Evolutionary conservation across 768 basidiomycete species (phyloP), one percentile per base, ranked within the genome.

Genomic region (Mycena filopes): DNA sequence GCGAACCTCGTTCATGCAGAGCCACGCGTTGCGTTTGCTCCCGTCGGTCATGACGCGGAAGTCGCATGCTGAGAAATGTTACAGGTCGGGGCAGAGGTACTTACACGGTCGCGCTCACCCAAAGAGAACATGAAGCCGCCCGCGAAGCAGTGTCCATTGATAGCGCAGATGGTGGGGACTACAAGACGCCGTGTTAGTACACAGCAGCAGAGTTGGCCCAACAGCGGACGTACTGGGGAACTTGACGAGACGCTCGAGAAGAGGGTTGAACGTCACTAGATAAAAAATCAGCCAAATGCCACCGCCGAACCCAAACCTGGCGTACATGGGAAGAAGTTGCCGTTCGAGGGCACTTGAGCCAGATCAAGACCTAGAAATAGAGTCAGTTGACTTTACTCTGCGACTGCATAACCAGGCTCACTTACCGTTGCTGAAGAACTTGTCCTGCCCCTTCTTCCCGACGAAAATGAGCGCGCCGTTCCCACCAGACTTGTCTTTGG

Each of bases 1-100:
- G 26, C 21, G 73, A 58, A 93, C 91, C 81, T 97, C 96, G 73
- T 97, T 98, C 95, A 98, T 97, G 74, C 90, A 93, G 55, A 93
- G 78, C 91, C 94, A 96, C 1, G 91, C 90, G 72, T 89, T 88
- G 31, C 89, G 89, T 70, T 84, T 86, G 71, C 82, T 89, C 18
- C 91, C 95, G 68, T 93, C 89, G 16, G 88, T 93, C 89, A 96
- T 95, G 59, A 97, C 84, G 42, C 95, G 87, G 78, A 93, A 96
- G 76, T 98, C 95, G 74, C 94, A 96, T 4, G 84, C 85, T 51
- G 31, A 12, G 15, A 36, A 36, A 15, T 36, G 10, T 10, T 11
- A 36, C 33, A 33, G 33, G 6, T 33, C 6, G 12, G 7, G 12
- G 12, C 12, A 33, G 33, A 33, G 33, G 36, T 36, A 15, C 10